phyloP scores from a whole-genome alignment of 306 rosid species.

The Ammopiptanthus mongolicus region DNA sequence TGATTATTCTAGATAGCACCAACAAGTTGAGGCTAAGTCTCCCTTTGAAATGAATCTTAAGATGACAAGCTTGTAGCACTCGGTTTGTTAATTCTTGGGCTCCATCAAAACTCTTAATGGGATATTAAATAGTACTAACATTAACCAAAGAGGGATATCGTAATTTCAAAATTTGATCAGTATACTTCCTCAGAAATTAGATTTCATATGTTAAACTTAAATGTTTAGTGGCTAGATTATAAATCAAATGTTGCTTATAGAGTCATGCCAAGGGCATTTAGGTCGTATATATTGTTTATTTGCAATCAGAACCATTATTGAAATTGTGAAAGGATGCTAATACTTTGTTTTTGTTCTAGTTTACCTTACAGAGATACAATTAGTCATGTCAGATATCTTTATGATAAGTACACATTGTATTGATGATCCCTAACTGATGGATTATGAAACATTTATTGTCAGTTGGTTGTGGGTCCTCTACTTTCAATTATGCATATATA shows the following conservation, averaged over 20 bases:
- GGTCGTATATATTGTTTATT: not conserved
- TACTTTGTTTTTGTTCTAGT: not conserved
- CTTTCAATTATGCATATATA: constrained; percentile 70
- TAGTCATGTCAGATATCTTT: constrained; percentile 2
- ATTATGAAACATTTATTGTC: constrained; percentile 27
- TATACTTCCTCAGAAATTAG: not conserved
- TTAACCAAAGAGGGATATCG: not conserved
- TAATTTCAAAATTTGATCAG: not conserved
- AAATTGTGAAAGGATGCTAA: not conserved
- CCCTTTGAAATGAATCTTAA: not conserved
- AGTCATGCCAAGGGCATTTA: not conserved
- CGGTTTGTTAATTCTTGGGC: not conserved
- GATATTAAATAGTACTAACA: not conserved
- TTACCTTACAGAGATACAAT: not conserved
- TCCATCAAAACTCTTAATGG: not conserved
- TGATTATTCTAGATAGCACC: not conserved
- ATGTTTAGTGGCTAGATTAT: not conserved
- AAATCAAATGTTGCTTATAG: not conserved
- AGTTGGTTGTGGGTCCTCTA: constrained; percentile 70
- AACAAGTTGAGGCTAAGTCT: not conserved
- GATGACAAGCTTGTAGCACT: not conserved
- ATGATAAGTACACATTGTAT: not conserved
- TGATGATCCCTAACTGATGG: constrained; percentile 24
- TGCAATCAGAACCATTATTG: not conserved
- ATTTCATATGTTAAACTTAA: not conserved